Conservation (phyloP, 441 rosid species). For the Arabidopsis lyrata region DNA sequence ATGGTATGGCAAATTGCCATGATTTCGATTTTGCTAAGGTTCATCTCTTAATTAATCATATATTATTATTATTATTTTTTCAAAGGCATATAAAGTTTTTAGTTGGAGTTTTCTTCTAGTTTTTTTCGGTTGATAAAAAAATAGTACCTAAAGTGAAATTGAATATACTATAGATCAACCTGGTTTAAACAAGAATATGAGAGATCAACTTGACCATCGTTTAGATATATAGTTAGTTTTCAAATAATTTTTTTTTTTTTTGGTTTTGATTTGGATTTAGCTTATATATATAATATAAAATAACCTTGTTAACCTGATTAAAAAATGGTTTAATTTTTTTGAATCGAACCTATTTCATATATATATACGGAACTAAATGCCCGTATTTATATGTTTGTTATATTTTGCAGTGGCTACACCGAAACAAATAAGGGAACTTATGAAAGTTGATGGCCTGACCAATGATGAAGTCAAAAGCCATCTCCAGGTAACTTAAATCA, state of each 20-base stretch:
- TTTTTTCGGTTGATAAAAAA: not conserved
- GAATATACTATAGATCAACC: not conserved
- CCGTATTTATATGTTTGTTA: not conserved
- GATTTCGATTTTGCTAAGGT: not conserved
- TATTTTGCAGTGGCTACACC: conserved; percentile 69
- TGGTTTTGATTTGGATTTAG: not conserved
- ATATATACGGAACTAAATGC: not conserved
- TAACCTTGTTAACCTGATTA: not conserved
- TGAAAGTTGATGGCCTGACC: conserved; percentile 88
- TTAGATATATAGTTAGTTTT: not conserved
- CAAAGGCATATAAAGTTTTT: not conserved
- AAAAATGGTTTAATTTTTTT: not conserved
- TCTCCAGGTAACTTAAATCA: conserved; percentile 57
- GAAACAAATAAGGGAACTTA: conserved; percentile 74
- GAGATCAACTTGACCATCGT: not conserved
- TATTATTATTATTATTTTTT: not conserved
- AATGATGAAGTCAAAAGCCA: conserved; percentile 87
- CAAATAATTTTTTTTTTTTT: not conserved
- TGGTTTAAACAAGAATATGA: not conserved
- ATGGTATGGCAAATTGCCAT: not conserved
- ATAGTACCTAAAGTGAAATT: not conserved
- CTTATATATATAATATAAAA: not conserved
- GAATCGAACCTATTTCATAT: not conserved
- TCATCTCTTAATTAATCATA: not conserved
- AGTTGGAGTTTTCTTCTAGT: not conserved